phyloP scores from a whole-genome alignment of 2,329 filamentous ascomycete species.

The Zymoseptoria pseudotritici region DNA sequence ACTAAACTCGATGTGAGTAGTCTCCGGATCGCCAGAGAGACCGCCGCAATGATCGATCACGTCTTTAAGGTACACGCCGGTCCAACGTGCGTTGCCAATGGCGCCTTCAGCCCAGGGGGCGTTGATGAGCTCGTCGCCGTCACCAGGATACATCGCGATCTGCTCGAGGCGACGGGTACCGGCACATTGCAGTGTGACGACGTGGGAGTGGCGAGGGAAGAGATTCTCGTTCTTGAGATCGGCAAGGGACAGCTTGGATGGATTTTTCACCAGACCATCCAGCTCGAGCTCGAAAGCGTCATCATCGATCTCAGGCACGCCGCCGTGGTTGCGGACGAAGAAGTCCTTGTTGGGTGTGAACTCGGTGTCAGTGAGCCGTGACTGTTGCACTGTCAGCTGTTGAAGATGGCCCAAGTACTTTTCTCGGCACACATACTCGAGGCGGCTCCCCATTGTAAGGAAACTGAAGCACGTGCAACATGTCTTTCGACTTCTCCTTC shows the following conservation, averaged over 20 bases:
- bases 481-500: constrained; percentile 40
- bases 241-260: constrained; percentile 49
- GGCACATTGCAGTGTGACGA: constrained; percentile 59
- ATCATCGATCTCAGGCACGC: constrained; percentile 58
- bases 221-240: constrained; percentile 53
- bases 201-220: constrained; percentile 54
- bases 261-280: constrained; percentile 54
- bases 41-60: constrained; percentile 64
- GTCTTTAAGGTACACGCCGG: constrained; percentile 44
- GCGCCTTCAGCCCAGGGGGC: constrained; percentile 52
- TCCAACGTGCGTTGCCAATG: constrained; percentile 55
- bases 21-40: constrained; percentile 46
- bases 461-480: constrained; percentile 43
- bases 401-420: neutral
- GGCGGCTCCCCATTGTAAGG: constrained; percentile 43
- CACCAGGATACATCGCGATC: constrained; percentile 56
- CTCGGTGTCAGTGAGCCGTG: constrained; percentile 33
- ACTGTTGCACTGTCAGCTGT: neutral
- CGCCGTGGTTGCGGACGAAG: constrained; percentile 66
- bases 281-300: constrained; percentile 48
- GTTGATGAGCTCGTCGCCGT: constrained; percentile 44
- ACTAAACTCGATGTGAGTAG: constrained; percentile 56
- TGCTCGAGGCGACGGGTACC: constrained; percentile 64
- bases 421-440: constrained; percentile 9
- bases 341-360: constrained; percentile 57